Base-by-base conservation (phyloP, 208 protist species). In the Leishmania aethiopica region DNA sequence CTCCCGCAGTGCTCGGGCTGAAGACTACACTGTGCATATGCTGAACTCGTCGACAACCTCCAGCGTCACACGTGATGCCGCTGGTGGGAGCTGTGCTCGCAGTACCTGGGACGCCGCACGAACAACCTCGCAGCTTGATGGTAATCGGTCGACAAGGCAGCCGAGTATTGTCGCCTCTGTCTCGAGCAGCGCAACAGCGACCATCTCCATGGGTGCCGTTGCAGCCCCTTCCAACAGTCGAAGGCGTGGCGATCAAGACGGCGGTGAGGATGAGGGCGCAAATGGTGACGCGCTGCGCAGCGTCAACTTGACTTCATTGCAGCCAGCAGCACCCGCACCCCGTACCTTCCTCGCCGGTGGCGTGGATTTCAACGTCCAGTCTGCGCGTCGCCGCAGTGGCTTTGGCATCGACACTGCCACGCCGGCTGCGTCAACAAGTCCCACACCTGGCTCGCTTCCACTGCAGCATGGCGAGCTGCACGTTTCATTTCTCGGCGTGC, bases 1-100 rank as follows among this genome's bases (percentile, higher is more conserved):
- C 1, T 73, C 74, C 25, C 70, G 40, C 28, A 53, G 83, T 47
- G 71, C 13, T 10, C 81, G 77, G 17, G 62, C 47, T 5, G 82
- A 72, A 49, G 79, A 85, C 45, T 84, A 76, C 69, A 74, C 72
- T 57, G 60, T 80, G 37, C 77, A 74, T 53, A 81, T 82, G 72
- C 60, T 85, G 51, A 47, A 79, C 64, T 37, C 32, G 40, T 37
- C 47, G 15, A 37, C 49, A 76, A n/a, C 49, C 40, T 15, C 72
- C 32, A 15, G 13, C n/a, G 2, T 76, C 64, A 42, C 19, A 22
- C n/a, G 69, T 25, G 47, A 40, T 42, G 19, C n/a, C 42, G 74
- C 62, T 37, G 32, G 47, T 70, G 79, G 25, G 22, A 32, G 22
- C 13, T 7, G 60, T 47, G 75, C 32, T 35, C 28, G n/a, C 53